Evolutionary conservation across 2,329 filamentous ascomycete genomes (phyloP).

Genomic region (Byssochlamys sp.): DNA sequence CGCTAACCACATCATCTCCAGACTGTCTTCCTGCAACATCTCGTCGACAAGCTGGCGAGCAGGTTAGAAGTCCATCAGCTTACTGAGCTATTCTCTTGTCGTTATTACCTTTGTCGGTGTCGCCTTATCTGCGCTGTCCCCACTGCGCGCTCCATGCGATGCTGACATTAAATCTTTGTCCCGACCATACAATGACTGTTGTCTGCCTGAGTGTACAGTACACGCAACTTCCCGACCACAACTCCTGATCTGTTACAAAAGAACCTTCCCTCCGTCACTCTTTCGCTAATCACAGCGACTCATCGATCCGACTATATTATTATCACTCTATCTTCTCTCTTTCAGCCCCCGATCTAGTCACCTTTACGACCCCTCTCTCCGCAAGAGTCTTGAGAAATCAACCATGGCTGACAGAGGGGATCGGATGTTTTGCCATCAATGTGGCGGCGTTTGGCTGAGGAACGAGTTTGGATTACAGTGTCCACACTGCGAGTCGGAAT

Average conservation of each 20-base stretch:
- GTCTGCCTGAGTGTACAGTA: not conserved
- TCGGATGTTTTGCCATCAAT: constrained; percentile 77
- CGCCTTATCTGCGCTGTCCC: not conserved
- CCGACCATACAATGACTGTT: constrained; percentile 14
- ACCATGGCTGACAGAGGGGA: constrained; percentile 41
- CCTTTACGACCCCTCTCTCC: not conserved
- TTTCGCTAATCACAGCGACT: not conserved
- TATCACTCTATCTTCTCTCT: not conserved
- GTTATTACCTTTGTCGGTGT: not conserved
- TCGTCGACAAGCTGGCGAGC: not conserved
- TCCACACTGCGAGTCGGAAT: constrained; percentile 66
- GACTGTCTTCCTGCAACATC: not conserved
- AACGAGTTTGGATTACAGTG: constrained; percentile 62
- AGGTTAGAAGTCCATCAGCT: not conserved
- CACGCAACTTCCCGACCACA: not conserved
- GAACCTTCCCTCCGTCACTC: not conserved
- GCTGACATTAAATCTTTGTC: constrained; percentile 7
- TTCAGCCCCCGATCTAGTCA: constrained; percentile 3
- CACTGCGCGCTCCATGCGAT: not conserved
- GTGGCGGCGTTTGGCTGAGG: constrained; percentile 69
- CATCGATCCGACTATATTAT: not conserved
- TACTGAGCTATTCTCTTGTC: not conserved
- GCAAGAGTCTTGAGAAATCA: not conserved
- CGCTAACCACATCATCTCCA: constrained; percentile 1
- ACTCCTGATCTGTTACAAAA: not conserved